A percentile compares a stretch with the other conserved stretches of the same genome.
Evolutionary conservation across 345 rosid species (phyloP).

Genomic region (Gossypium thurberi): DNA sequence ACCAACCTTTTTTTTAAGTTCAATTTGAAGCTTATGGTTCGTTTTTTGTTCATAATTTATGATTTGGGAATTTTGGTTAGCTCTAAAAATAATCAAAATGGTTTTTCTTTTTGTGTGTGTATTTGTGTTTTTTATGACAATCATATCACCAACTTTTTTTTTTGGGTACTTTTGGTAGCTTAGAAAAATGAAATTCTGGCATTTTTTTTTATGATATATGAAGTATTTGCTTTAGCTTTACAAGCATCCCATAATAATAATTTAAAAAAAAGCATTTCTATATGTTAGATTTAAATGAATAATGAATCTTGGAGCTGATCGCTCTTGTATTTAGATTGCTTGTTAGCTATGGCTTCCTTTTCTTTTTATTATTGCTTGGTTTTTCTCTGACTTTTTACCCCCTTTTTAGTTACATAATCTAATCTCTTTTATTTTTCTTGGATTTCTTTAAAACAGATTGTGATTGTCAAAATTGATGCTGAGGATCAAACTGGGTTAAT

Average conservation of each 20-base stretch:
- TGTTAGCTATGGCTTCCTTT: not conserved
- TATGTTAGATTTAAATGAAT: not conserved
- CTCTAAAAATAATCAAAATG: not conserved
- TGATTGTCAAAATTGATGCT: not conserved
- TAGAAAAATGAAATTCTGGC: not conserved
- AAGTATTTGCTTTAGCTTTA: not conserved
- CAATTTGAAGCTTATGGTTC: not conserved
- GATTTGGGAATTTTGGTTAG: not conserved
- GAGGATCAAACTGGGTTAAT: not conserved
- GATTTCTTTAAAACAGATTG: constrained; percentile 9
- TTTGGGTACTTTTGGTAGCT: not conserved
- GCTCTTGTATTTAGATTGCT: too few species aligned
- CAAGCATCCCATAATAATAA: too few species aligned
- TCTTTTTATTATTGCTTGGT: not conserved
- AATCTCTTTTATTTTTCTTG: not conserved
- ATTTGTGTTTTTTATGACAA: not conserved
- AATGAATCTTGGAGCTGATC: not conserved
- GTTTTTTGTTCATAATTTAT: constrained; percentile 1
- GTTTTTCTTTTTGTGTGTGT: not conserved
- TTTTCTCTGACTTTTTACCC: not conserved
- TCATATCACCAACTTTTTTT: not conserved
- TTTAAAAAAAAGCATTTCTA: too few species aligned
- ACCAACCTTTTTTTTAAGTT: not conserved
- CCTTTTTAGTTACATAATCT: not conserved
- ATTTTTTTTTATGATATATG: not conserved